Evolutionary conservation across 2,329 filamentous ascomycete species (phyloP).

Genomic region (Sordariomycetes sp.): DNA sequence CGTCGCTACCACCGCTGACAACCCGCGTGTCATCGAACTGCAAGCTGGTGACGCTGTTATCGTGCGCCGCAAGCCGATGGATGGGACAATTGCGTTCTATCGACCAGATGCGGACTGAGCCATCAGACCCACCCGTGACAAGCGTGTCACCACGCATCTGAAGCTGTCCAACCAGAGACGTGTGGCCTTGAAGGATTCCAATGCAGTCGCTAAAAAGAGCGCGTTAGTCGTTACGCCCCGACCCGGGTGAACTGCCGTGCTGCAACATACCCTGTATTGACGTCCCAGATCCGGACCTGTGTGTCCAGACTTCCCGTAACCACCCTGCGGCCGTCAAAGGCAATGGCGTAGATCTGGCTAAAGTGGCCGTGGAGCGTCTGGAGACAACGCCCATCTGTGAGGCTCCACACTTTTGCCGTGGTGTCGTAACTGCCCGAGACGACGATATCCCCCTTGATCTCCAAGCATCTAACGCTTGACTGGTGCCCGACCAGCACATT

Average conservation of each 20-base stretch:
- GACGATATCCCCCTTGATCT: slow-evolving; percentile 91
- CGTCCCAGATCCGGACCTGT: slow-evolving; percentile 95
- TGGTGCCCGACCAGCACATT: slow-evolving; percentile 92
- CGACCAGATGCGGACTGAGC: slow-evolving; percentile 94
- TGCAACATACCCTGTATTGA: slow-evolving; percentile 61
- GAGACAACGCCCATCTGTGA: slow-evolving; percentile 86
- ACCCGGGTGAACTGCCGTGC: neutral
- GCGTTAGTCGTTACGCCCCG: slow-evolving; percentile 13
- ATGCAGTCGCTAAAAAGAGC: slow-evolving; percentile 52
- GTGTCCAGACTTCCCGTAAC: slow-evolving; percentile 95
- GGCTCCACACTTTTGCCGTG: slow-evolving; percentile 94
- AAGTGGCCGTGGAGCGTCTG: slow-evolving; percentile 89
- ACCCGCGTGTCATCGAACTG: slow-evolving; percentile 96
- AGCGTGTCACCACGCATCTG: slow-evolving; percentile 93
- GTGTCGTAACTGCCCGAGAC: slow-evolving; percentile 99
- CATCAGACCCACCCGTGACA: slow-evolving; percentile 92
- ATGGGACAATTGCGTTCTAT: slow-evolving; percentile 83
- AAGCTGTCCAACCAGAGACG: slow-evolving; percentile 88
- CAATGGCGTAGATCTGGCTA: slow-evolving; percentile 97
- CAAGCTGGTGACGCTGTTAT: slow-evolving; percentile 95
- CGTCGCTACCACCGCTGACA: slow-evolving; percentile 91
- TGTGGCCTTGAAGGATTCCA: slow-evolving; percentile 91
- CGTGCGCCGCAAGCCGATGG: slow-evolving; percentile 88
- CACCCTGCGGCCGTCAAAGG: slow-evolving; percentile 87
- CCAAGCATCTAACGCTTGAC: slow-evolving; percentile 87